Conservation (phyloP, 2,329 filamentous ascomycete species). For the Alternaria burnsii region DNA sequence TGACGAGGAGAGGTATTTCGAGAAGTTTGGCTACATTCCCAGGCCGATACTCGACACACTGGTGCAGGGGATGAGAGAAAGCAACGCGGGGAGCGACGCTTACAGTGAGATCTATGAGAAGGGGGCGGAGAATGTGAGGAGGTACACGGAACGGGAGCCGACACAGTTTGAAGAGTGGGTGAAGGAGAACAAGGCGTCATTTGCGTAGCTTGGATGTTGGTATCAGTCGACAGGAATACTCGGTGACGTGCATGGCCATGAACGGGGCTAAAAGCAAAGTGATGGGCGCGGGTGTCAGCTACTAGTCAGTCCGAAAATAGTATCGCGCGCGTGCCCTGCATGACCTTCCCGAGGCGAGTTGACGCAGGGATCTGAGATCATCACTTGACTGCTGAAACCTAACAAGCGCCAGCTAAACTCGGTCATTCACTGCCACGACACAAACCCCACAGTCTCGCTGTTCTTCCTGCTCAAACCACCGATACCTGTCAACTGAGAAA, state of each 20-base stretch:
- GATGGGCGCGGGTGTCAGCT: neutral
- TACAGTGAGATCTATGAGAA: constrained; percentile 34
- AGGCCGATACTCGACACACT: constrained; percentile 8
- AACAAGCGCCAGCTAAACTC: constrained; percentile 10
- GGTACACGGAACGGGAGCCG: constrained; percentile 14
- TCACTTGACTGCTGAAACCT: constrained; percentile 15
- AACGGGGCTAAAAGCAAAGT: constrained; percentile 3
- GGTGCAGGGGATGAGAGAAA: constrained; percentile 60
- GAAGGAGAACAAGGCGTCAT: constrained; percentile 2
- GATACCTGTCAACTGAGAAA: neutral
- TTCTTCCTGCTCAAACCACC: neutral
- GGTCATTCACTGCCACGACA: constrained; percentile 2
- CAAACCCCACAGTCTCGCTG: constrained; percentile 12
- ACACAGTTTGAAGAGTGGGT: constrained; percentile 17
- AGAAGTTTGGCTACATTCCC: constrained; percentile 7
- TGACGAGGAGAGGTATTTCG: constrained; percentile 3
- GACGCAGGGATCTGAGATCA: constrained; percentile 11
- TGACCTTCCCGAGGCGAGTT: neutral
- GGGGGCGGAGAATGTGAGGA: constrained; percentile 24
- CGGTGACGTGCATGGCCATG: neutral
- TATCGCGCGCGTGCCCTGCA: constrained; percentile 18
- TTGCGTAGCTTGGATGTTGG: neutral
- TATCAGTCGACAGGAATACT: neutral
- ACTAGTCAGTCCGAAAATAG: neutral
- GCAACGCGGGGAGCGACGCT: constrained; percentile 57